Evolutionary conservation across 495 filamentous ascomycete species (phyloP), one percentile per base, ranked within the genome.

Genomic region (Aspergillus sparsus): DNA sequence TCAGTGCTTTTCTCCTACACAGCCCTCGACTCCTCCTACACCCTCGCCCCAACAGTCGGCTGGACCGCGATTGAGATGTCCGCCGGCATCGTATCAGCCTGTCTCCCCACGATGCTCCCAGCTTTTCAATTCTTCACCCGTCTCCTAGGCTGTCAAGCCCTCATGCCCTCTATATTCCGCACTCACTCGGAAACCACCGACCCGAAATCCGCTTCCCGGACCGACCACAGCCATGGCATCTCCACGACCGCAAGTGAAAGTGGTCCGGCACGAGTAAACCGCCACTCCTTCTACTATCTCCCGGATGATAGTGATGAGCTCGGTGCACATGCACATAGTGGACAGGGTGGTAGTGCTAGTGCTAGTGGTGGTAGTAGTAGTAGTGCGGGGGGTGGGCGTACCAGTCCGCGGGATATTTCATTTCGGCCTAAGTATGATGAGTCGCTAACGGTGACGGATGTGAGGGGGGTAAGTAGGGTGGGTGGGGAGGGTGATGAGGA

Each of bases 1-100:
- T 67, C 58, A 18, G 69, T 74, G 46, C 73, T 76, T 9, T 75
- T 77, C 60, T 66, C 68, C 42, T 77, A 75, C 55, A 63, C 34
- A 45, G 36, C 62, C 32, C 11, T 12, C 21, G 73, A 77, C 57
- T 66, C 72, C 4, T 69, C 70, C 53, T 79, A 76, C 59, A 72
- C 68, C 44, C 67, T 78, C n/a, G 74, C 75, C 12, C 68, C 65
- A n/a, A 72, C 75, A 35, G 70, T 74, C 32, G 68, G 65, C 58
- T 79, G 77, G 77, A 75, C 72, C 31, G 66, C 71, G 33, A 77
- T 78, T 64, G 77, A 80, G 62, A 74, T 77, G 68, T 71, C 77
- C 21, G 73, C 73, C 42, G 76, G 75, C 12, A 78, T 80, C 66
- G 66, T 80, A 12, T 77, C 70, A 34, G 77, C 77, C 55, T 78